Evolutionary conservation across 371 early-diverging fungal species (phyloP), one percentile per base, ranked within the genome.

Genomic region (Phascolomyces articulosus): DNA sequence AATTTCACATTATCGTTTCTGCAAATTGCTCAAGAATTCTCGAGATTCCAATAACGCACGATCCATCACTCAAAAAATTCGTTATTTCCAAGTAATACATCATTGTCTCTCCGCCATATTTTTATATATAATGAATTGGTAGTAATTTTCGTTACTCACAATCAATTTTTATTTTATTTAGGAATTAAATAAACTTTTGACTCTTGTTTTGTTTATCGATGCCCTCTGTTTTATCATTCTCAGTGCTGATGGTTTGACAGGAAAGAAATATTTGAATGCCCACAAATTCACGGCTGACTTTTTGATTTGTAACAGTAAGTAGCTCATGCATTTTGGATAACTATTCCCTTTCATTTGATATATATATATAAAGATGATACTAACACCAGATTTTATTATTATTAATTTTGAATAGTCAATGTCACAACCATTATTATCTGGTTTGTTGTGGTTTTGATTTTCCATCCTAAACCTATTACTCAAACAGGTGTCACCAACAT

Each of bases 301-400:
- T 10, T 62, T 83, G 11, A 83, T 83, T 67, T 79, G 83, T 49
- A 78, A 78, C 58, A 69, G 79, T 75, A 77, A 72, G 71, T 63
- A 34, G 2, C 34, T n/a, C 34, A 0, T 34, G 11, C 34, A 34
- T 34, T 0, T 9, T 34, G 1, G 11, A 34, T 9, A 11, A 34
- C 2, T 11, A 34, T 9, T 11, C 6, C 1, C 31, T 34, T 34
- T 34, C 9, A 34, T 11, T 9, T 34, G 34, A 34, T 9, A 34
- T 2, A 31, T 31, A 31, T 31, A 31, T 2, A 34, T 34, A n/a
- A n/a, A n/a, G n/a, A n/a, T n/a, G n/a, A n/a, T n/a, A n/a, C n/a
- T n/a, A n/a, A n/a, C n/a, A n/a, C n/a, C n/a, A n/a, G n/a, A n/a
- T n/a, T n/a, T n/a, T n/a, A n/a, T n/a, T n/a, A n/a, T 34, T 34